These are phyloP conservation scores for Claviceps sp. DNA, from an alignment of 2,329 filamentous ascomycete species.

Conservation along the genomic window DNA sequence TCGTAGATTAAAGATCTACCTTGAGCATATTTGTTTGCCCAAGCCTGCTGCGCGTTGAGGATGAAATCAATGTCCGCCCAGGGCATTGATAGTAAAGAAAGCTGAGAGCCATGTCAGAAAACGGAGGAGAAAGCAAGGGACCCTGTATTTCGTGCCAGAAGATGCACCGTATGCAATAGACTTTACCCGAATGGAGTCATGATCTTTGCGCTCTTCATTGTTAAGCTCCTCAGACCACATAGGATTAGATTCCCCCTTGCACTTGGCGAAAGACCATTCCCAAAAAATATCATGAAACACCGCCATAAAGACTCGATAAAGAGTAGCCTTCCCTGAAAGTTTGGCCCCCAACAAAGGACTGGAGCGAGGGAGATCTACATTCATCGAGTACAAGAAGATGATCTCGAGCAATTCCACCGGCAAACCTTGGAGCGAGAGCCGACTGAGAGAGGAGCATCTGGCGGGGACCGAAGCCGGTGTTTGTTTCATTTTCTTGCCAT, in stretches of 20 bases:
- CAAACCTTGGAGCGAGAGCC: slow-evolving; percentile 21
- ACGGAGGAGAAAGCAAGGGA: not conserved
- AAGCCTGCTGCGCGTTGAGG: slow-evolving; percentile 26
- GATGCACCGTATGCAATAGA: not conserved
- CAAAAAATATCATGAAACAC: slow-evolving; percentile 23
- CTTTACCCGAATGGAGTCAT: slow-evolving; percentile 32
- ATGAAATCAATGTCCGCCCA: slow-evolving; percentile 34
- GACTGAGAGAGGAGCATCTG: slow-evolving; percentile 3
- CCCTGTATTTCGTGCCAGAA: not conserved
- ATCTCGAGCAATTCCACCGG: slow-evolving; percentile 40
- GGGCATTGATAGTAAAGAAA: slow-evolving; percentile 26
- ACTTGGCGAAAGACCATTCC: slow-evolving; percentile 13
- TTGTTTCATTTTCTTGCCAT: slow-evolving; percentile 15
- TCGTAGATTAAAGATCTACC: no score
- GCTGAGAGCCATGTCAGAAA: slow-evolving; percentile 17
- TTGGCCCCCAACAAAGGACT: slow-evolving; percentile 30
- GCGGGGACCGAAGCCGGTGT: not conserved
- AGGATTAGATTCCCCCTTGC: not conserved
- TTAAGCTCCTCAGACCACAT: slow-evolving; percentile 1
- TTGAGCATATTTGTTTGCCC: no score
- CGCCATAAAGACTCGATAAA: slow-evolving; percentile 23
- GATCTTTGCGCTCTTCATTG: slow-evolving; percentile 15
- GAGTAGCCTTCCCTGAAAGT: slow-evolving; percentile 28
- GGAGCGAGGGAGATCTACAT: slow-evolving; percentile 12
- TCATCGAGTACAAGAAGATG: slow-evolving; percentile 34